A percentile compares a stretch with the other conserved stretches of the same genome.
Conservation (phyloP, 495 filamentous ascomycete genomes). For the Lasiosphaeria hispida region DNA sequence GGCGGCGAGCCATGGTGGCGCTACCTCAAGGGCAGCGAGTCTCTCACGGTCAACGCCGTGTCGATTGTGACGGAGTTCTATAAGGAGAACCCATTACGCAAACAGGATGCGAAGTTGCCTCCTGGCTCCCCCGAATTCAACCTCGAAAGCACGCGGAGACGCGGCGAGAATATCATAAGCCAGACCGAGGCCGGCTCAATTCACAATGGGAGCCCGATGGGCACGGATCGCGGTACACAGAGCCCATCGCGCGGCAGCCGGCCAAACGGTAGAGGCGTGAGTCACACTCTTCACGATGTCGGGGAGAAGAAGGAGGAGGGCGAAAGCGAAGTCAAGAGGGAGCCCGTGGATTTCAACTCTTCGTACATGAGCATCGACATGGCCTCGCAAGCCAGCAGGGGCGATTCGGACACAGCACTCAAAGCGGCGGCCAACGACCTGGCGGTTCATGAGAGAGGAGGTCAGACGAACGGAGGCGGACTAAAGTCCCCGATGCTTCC, state of each 20-base stretch:
- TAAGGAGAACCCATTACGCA: constrained; percentile 59
- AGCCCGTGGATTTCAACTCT: neutral
- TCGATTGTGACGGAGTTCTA: constrained; percentile 73
- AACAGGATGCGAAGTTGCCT: constrained; percentile 38
- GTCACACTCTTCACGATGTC: neutral
- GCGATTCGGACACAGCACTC: constrained; percentile 45
- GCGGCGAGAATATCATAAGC: constrained; percentile 37
- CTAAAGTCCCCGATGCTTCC: constrained; percentile 22
- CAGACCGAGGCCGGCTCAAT: constrained; percentile 26
- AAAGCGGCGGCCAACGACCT: constrained; percentile 49
- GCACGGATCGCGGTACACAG: constrained; percentile 29
- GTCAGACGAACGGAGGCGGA: constrained; percentile 25
- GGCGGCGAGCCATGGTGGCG: constrained; percentile 86
- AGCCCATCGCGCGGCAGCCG: constrained; percentile 19
- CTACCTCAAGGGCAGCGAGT: constrained; percentile 59
- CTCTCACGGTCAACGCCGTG: constrained; percentile 62
- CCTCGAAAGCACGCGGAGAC: constrained; percentile 46
- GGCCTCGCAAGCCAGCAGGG: constrained; percentile 31
- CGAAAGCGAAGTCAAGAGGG: neutral
- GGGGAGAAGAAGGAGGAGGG: constrained; percentile 8
- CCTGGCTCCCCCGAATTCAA: constrained; percentile 43
- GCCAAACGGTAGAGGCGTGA: neutral
- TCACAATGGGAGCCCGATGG: constrained; percentile 23
- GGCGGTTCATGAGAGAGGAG: constrained; percentile 30
- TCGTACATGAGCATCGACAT: neutral